These are phyloP conservation scores for Podospora appendiculata DNA, from an alignment of 495 filamentous ascomycete genomes.

Conservation along the genomic window DNA sequence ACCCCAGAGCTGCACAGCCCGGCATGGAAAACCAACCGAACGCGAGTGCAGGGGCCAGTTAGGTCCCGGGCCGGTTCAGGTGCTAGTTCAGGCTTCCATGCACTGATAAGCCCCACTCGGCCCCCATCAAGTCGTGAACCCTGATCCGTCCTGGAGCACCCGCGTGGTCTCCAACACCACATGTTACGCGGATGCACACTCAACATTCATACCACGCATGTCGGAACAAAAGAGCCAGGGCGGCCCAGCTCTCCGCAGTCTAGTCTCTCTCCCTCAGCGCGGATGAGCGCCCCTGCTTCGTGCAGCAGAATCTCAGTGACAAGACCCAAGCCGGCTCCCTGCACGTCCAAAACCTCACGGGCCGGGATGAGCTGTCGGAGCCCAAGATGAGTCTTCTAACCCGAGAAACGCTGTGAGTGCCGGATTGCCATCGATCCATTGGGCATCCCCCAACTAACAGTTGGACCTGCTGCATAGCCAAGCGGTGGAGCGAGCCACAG, in stretches of 20 bases:
- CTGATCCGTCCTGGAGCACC: no score
- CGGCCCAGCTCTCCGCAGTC: neutral
- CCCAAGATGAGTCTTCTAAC: neutral
- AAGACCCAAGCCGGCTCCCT: neutral
- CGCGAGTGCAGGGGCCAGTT: no score
- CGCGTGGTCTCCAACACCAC: no score
- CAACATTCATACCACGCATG: no score
- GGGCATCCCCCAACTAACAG: neutral
- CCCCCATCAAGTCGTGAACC: no score
- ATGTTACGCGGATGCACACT: no score
- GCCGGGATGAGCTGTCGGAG: neutral
- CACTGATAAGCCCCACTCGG: no score
- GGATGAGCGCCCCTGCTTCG: neutral
- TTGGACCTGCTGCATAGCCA: neutral
- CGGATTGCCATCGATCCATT: neutral
- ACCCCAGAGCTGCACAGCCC: no score
- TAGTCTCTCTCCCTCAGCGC: neutral
- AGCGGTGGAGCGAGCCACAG: neutral
- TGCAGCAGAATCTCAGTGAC: neutral
- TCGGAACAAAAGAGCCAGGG: neutral
- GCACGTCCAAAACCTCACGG: neutral
- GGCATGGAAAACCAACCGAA: no score
- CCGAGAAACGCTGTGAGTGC: neutral
- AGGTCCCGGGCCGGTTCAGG: no score
- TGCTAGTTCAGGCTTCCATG: no score